Conservation (phyloP, 106 monocot genomes). For the Iris macrosiphon region DNA sequence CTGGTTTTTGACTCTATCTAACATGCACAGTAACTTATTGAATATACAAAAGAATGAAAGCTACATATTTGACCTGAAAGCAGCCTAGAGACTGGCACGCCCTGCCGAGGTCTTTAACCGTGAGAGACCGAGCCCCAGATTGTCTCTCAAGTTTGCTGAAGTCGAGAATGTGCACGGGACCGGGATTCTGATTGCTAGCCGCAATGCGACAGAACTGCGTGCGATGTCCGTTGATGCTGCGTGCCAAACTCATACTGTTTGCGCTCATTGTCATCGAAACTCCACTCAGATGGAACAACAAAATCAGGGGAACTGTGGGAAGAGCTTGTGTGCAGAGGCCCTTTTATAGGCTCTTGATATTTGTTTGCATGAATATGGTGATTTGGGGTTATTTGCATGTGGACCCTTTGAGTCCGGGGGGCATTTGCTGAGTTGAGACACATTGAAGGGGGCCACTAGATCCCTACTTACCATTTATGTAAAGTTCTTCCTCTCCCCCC, state of each 20-base stretch:
- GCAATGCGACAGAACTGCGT: too few species aligned
- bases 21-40: too few species aligned
- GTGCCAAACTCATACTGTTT: neutral
- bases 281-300: neutral
- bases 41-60: neutral
- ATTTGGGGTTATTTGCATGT: neutral
- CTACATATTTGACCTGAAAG: conserved; percentile 23
- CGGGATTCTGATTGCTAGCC: too few species aligned
- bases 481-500: too few species aligned
- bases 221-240: too few species aligned
- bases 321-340: neutral
- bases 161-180: neutral
- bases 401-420: neutral
- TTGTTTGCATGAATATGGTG: neutral
- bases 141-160: neutral
- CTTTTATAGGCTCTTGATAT: neutral
- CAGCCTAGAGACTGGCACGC: conserved; percentile 22
- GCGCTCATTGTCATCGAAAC: neutral
- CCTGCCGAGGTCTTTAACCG: conserved; percentile 15
- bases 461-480: too few species aligned
- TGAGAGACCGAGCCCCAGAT: neutral
- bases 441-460: too few species aligned
- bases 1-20: too few species aligned
- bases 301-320: too few species aligned
- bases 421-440: too few species aligned